Evolutionary conservation across 2,329 filamentous ascomycete species (phyloP).

Genomic region (Penicillium sp.): DNA sequence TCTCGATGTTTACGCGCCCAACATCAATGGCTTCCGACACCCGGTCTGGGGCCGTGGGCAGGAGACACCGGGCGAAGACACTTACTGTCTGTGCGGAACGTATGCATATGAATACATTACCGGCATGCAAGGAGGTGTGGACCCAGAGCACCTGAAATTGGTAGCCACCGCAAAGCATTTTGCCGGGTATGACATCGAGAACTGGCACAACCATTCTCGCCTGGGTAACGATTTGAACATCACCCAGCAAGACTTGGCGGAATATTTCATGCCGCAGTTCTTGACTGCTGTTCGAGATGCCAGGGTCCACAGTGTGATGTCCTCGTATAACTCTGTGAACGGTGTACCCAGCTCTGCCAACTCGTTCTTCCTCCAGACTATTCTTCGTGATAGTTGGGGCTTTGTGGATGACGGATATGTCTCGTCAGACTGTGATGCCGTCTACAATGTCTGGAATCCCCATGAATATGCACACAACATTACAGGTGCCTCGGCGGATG

Average conservation of each 20-base stretch:
- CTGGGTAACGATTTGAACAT: slow-evolving; percentile 58
- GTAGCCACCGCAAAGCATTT: slow-evolving; percentile 61
- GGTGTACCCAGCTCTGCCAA: slow-evolving; percentile 66
- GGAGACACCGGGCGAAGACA: slow-evolving; percentile 60
- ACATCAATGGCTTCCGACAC: slow-evolving; percentile 64
- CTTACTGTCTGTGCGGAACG: slow-evolving; percentile 43
- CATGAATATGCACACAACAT: slow-evolving; percentile 50
- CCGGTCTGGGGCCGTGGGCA: slow-evolving; percentile 61
- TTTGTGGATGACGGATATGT: slow-evolving; percentile 64
- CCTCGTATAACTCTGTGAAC: slow-evolving; percentile 65
- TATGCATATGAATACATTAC: slow-evolving; percentile 57
- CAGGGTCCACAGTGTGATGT: slow-evolving; percentile 61
- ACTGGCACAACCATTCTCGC: slow-evolving; percentile 45
- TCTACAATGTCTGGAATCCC: slow-evolving; percentile 59
- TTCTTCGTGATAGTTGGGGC: slow-evolving; percentile 66
- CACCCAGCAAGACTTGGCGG: slow-evolving; percentile 61
- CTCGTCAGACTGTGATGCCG: slow-evolving; percentile 65
- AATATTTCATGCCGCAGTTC: slow-evolving; percentile 69
- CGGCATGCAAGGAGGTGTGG: slow-evolving; percentile 53
- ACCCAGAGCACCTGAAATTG: slow-evolving; percentile 41
- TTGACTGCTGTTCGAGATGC: slow-evolving; percentile 62
- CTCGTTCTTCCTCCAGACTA: slow-evolving; percentile 60
- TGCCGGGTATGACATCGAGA: slow-evolving; percentile 59
- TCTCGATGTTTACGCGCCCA: slow-evolving; percentile 58
- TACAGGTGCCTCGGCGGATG: slow-evolving; percentile 49